phyloP scores from a whole-genome alignment of 179 eudicot species.

The Monotropa hypopitys region DNA sequence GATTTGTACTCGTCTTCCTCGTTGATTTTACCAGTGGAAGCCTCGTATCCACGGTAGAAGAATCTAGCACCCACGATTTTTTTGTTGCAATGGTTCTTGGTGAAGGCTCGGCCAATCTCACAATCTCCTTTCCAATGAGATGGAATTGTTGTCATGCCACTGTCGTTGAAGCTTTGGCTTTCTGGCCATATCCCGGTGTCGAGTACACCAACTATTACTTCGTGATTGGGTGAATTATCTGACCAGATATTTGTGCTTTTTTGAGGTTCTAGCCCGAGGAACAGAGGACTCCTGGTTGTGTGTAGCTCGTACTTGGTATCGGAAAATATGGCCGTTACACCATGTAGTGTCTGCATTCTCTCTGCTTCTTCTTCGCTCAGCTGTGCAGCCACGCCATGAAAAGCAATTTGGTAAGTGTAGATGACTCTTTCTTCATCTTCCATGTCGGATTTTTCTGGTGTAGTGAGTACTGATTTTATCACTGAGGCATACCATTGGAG shows the following conservation, averaged over 20 bases:
- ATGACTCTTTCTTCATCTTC: conserved; percentile 26
- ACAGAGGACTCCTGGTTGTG: conserved; percentile 68
- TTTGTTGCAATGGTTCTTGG: conserved; percentile 42
- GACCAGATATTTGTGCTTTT: conserved; percentile 20
- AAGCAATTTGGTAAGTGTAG: conserved; percentile 53
- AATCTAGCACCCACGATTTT: conserved; percentile 66
- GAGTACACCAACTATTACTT: conserved; percentile 72
- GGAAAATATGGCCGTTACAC: conserved; percentile 40
- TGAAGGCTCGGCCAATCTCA: conserved; percentile 51
- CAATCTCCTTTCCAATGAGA: conserved; percentile 63
- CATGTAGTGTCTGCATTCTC: conserved; percentile 22
- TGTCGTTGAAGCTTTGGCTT: conserved; percentile 73
- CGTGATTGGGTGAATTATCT: conserved; percentile 20
- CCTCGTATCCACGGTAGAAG: conserved; percentile 72
- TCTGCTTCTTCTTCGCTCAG: conserved; percentile 44
- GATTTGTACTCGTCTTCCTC: conserved; percentile 56
- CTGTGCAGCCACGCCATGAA: conserved; percentile 67
- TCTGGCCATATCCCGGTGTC: conserved; percentile 96
- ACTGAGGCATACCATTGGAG: conserved; percentile 54
- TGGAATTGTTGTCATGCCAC: conserved; percentile 40
- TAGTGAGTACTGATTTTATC: conserved; percentile 27
- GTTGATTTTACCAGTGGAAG: conserved; percentile 53
- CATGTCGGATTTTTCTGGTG: conserved; percentile 2
- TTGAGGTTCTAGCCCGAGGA: conserved; percentile 46
- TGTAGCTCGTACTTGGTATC: conserved; percentile 51